phyloP scores from a whole-genome alignment of 169 alveolate genomes.

The Plasmodium coatneyi region DNA sequence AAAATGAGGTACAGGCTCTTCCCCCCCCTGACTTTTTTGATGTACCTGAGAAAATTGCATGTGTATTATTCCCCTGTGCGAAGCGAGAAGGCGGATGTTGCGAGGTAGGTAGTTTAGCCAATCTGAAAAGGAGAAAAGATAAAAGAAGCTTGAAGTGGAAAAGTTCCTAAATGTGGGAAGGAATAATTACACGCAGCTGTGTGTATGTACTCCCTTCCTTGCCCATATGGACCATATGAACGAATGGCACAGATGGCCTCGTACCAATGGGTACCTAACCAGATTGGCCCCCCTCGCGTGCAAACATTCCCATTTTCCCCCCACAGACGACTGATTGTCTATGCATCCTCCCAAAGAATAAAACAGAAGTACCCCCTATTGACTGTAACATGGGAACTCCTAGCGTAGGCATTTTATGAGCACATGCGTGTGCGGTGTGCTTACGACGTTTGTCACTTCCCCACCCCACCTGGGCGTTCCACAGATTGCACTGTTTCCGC shows the following conservation, averaged over 20 bases:
- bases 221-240: not conserved
- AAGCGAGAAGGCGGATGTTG: constrained; percentile 70
- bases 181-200: not conserved
- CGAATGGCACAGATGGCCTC: not conserved
- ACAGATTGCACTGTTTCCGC: too few relatives aligned
- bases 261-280: not conserved
- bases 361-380: constrained; percentile 81
- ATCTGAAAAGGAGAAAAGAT: not conserved
- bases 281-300: not conserved
- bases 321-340: constrained; percentile 79
- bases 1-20: constrained; percentile 72
- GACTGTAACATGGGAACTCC: constrained; percentile 85
- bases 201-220: not conserved
- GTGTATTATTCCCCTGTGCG: constrained; percentile 55
- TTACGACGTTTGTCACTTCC: not conserved
- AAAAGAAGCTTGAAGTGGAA: not conserved
- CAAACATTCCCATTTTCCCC: not conserved
- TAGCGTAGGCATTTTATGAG: constrained; percentile 71
- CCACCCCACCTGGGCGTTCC: not conserved
- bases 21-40: constrained; percentile 55
- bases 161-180: not conserved
- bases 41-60: constrained; percentile 37
- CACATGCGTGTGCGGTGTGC: not conserved
- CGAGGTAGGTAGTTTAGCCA: constrained; percentile 12
- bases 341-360: constrained; percentile 82